Percentiles rank a stretch among this genome's conserved stretches.
These are phyloP conservation scores for Pezicula rhizophila DNA, from an alignment of 2,329 filamentous ascomycete genomes.

Conservation along the genomic window DNA sequence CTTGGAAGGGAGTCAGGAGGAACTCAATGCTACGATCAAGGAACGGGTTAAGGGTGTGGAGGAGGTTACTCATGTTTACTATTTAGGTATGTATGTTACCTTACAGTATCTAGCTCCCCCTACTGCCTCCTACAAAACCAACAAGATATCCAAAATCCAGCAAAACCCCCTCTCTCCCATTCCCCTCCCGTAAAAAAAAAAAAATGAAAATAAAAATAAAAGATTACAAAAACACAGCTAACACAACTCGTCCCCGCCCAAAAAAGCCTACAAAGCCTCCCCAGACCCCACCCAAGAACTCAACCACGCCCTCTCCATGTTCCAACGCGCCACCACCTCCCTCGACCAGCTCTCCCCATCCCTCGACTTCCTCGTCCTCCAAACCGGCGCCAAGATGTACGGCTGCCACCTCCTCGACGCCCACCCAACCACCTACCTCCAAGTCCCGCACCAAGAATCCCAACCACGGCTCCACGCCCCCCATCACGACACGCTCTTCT, in stretches of 20 bases:
- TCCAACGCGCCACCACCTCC: slow-evolving; percentile 31
- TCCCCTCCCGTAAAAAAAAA: too few relatives aligned
- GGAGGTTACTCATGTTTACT: slow-evolving; percentile 38
- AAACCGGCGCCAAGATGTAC: slow-evolving; percentile 32
- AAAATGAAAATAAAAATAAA: too few relatives aligned
- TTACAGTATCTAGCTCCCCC: background rate
- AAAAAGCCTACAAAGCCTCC: slow-evolving; percentile 33
- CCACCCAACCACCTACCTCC: slow-evolving; percentile 31
- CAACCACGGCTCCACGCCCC: slow-evolving; percentile 29
- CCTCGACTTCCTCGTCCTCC: slow-evolving; percentile 32
- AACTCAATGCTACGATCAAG: slow-evolving; percentile 29
- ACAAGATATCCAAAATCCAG: background rate
- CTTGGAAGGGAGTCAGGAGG: slow-evolving; percentile 31
- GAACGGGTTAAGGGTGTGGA: slow-evolving; percentile 28
- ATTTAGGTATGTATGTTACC: slow-evolving; percentile 24
- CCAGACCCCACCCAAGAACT: slow-evolving; percentile 32
- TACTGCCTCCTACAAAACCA: too few relatives aligned
- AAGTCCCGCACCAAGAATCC: slow-evolving; percentile 27
- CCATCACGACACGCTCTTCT: slow-evolving; percentile 31
- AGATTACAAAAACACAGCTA: background rate
- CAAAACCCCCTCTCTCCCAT: background rate
- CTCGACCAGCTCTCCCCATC: slow-evolving; percentile 27
- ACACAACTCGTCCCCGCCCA: too few relatives aligned
- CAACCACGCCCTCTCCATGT: slow-evolving; percentile 35
- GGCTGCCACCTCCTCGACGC: slow-evolving; percentile 36